Evolutionary conservation across 352 stramenopile genomes (phyloP), one percentile per base, ranked within the genome.

Genomic region (Phytophthora hybrid): DNA sequence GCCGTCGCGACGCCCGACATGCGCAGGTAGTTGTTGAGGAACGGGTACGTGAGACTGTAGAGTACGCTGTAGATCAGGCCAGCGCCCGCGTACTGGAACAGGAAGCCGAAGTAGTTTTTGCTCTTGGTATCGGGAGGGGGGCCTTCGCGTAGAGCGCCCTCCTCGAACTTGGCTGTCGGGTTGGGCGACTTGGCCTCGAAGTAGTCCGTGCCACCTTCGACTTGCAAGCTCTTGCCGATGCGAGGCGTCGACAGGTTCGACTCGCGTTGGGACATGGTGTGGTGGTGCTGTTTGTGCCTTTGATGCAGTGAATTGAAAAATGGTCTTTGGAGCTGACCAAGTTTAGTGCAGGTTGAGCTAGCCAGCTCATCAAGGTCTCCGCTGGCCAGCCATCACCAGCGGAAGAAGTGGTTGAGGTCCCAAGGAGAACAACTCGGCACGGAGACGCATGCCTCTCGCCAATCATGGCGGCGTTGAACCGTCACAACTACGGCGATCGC

Each of bases 31-130:
- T 80, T 79, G 37, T 86, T 82, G 23, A 89, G 73, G 47, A 87
- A 79, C 18, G 81, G 81, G 73, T 92, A 91, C 16, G 78, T 74
- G 11, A 88, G 52, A 1, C 62, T 76, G 49, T 74, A 82, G 10
- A 91, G 69, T n/a, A 75, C 65, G 54, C 76, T 78, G 65, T 89
- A 91, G 51, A 89, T 64, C 9, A 92, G 16, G 0, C 83, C 85
- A 18, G 82, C 73, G 1, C 71, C 81, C 4, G 69, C 73, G 63
- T 92, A 91, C 60, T 90, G 83, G 58, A 74, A 76, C 5, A 90
- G 53, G 32, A 90, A 74, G 0, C 78, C 84, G 16, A 83, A 65
- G 71, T 84, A 81, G 19, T 70, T 69, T 26, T 73, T 80, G 64
- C 73, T 84, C 37, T 71, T 80, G 34, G 79, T 66, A 10, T 81